Conservation (phyloP, 495 filamentous ascomycete species). For the Penicillium samsonianum region DNA sequence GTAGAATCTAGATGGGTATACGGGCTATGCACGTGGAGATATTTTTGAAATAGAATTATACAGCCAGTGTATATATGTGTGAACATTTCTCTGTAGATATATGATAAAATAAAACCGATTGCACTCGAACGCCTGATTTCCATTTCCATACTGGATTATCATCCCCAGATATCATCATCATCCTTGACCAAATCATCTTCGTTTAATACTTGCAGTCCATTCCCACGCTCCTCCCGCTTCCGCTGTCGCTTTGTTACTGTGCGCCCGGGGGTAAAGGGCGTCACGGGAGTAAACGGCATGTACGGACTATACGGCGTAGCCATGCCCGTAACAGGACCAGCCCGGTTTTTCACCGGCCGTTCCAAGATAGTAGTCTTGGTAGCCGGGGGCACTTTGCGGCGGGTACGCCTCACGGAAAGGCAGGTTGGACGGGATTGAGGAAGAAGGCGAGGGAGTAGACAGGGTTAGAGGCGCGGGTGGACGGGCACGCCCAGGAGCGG, state of each 20-base stretch:
- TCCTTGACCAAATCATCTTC: slow-evolving; percentile 53
- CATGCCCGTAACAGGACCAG: slow-evolving; percentile 70
- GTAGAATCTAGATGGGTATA: neutral
- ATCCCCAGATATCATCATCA: slow-evolving; percentile 60
- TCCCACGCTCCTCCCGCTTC: slow-evolving; percentile 52
- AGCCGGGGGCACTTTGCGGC: slow-evolving; percentile 55
- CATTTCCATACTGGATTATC: slow-evolving; percentile 11
- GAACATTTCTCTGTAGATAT: neutral
- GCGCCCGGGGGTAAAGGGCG: slow-evolving; percentile 79
- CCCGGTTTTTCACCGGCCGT: slow-evolving; percentile 54
- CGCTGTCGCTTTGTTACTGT: slow-evolving; percentile 74
- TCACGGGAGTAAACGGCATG: slow-evolving; percentile 85
- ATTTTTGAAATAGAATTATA: slow-evolving; percentile 11
- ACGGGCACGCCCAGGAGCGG: slow-evolving; percentile 24
- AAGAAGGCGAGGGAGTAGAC: slow-evolving; percentile 31
- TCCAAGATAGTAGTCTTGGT: slow-evolving; percentile 83
- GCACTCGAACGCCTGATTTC: slow-evolving; percentile 4
- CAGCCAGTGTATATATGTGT: slow-evolving; percentile 15
- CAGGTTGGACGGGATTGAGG: slow-evolving; percentile 43
- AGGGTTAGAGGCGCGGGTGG: slow-evolving; percentile 42
- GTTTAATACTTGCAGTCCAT: slow-evolving; percentile 42
- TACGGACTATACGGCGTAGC: slow-evolving; percentile 87
- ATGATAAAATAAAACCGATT: neutral
- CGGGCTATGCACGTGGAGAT: neutral
- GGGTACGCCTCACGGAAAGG: slow-evolving; percentile 60